These are phyloP conservation scores for Aspergillus sclerotioniger DNA, from an alignment of 495 filamentous ascomycete genomes.

Conservation along the genomic window DNA sequence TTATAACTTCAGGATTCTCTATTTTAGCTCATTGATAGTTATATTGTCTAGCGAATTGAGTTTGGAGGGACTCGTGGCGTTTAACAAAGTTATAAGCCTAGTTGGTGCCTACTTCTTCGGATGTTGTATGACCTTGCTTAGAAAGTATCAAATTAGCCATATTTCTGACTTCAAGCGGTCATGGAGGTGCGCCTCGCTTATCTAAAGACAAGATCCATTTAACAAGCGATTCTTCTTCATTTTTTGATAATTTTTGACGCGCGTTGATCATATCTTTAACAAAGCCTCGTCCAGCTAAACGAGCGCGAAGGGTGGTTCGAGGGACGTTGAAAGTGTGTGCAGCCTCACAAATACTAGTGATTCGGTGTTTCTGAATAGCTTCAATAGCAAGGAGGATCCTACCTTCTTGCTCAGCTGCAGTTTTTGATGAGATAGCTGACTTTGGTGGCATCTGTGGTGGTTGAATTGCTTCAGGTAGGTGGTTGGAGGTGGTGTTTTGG, in stretches of 20 bases:
- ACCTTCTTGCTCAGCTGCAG: neutral
- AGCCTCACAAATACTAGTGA: conserved; percentile 1
- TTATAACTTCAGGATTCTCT: neutral
- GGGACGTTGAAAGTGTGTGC: neutral
- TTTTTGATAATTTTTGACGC: conserved; percentile 1
- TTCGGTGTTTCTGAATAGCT: neutral
- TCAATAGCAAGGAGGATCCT: conserved; percentile 3
- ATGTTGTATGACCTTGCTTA: neutral
- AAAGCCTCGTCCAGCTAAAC: neutral
- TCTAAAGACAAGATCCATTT: conserved; percentile 1
- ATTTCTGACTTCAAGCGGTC: neutral
- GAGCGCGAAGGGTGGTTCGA: neutral
- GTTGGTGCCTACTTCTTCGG: too few species aligned
- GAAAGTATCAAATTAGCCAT: conserved; percentile 3
- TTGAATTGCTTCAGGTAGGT: conserved; percentile 1
- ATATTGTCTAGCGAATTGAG: conserved; percentile 25
- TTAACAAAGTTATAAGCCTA: conserved; percentile 28
- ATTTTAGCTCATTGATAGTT: conserved; percentile 30
- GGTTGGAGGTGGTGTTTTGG: neutral
- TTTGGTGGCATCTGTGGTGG: conserved; percentile 1
- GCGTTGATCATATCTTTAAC: too few species aligned
- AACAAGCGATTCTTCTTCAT: conserved; percentile 1
- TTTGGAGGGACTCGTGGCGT: conserved; percentile 25
- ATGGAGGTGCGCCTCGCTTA: neutral
- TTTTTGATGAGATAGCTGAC: neutral